These are phyloP conservation scores for Tricholoma saponaceum DNA, from an alignment of 768 basidiomycete species.

Conservation along the genomic window DNA sequence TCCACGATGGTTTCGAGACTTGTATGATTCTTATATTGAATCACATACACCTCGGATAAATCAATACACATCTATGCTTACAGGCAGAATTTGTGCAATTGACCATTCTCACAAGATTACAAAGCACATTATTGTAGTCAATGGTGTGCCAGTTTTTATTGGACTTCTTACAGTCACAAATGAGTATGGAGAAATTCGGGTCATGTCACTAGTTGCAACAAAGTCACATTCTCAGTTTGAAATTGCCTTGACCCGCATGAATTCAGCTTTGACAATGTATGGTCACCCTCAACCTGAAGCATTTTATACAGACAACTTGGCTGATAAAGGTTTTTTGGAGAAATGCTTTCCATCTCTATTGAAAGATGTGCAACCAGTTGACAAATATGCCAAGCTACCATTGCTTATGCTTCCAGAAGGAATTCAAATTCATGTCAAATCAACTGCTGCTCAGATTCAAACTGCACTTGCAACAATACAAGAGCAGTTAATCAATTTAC, in stretches of 20 bases:
- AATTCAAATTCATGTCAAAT: conserved; percentile 7
- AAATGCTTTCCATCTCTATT: conserved; percentile 9
- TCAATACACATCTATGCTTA: too few relatives aligned
- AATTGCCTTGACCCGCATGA: not conserved
- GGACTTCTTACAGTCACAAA: not conserved
- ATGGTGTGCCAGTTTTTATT: not conserved
- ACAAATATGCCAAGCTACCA: conserved; percentile 21
- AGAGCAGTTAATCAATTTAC: conserved; percentile 8
- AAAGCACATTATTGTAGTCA: too few relatives aligned
- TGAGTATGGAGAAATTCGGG: not conserved
- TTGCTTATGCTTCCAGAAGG: conserved; percentile 8
- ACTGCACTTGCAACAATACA: conserved; percentile 14
- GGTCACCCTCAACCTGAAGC: not conserved
- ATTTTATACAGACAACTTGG: not conserved
- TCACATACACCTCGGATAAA: not conserved
- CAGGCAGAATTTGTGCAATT: too few relatives aligned
- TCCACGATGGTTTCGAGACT: not conserved
- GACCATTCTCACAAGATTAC: too few relatives aligned
- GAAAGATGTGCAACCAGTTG: conserved; percentile 10
- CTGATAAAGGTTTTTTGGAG: not conserved
- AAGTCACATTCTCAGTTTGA: not conserved
- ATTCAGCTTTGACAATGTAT: not conserved
- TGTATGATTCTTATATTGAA: not conserved
- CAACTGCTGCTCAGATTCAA: conserved; percentile 9
- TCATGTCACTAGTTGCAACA: not conserved